Conservation (phyloP, 2,329 filamentous ascomycete species). For the Mollisia scopiformis region DNA sequence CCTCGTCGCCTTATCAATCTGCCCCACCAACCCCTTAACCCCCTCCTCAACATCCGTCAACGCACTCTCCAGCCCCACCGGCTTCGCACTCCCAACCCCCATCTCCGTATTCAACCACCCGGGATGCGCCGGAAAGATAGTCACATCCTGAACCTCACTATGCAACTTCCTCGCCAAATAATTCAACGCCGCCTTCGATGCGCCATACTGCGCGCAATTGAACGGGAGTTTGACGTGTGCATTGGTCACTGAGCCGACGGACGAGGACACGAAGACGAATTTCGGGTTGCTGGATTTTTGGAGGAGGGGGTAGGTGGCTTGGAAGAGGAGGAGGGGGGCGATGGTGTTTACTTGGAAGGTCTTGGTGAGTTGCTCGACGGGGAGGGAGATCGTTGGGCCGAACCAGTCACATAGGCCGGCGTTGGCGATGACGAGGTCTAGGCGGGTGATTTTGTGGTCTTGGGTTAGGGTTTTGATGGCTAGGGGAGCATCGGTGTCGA, state of each 20-base stretch:
- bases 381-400: conserved; percentile 34
- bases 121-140: conserved; percentile 32
- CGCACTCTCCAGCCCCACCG: conserved; percentile 23
- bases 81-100: conserved; percentile 28
- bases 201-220: conserved; percentile 40
- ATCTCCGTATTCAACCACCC: conserved; percentile 37
- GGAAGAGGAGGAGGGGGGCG: conserved; percentile 46
- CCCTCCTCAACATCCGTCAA: conserved; percentile 6
- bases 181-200: conserved; percentile 43
- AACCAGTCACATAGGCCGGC: conserved; percentile 45
- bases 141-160: conserved; percentile 40
- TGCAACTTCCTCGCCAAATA: conserved; percentile 40
- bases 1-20: conserved; percentile 9
- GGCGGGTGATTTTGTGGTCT: conserved; percentile 40
- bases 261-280: conserved; percentile 40
- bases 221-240: conserved; percentile 4
- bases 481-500: conserved; percentile 38
- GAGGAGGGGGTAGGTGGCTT: conserved; percentile 45
- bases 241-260: conserved; percentile 12
- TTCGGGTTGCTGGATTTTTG: conserved; percentile 37
- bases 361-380: conserved; percentile 36
- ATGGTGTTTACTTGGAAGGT: conserved; percentile 47
- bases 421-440: conserved; percentile 57
- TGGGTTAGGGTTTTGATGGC: conserved; percentile 38
- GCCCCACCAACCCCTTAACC: conserved; percentile 6